Conservation (phyloP, 495 filamentous ascomycete species). For the Podospora tetraspora region DNA sequence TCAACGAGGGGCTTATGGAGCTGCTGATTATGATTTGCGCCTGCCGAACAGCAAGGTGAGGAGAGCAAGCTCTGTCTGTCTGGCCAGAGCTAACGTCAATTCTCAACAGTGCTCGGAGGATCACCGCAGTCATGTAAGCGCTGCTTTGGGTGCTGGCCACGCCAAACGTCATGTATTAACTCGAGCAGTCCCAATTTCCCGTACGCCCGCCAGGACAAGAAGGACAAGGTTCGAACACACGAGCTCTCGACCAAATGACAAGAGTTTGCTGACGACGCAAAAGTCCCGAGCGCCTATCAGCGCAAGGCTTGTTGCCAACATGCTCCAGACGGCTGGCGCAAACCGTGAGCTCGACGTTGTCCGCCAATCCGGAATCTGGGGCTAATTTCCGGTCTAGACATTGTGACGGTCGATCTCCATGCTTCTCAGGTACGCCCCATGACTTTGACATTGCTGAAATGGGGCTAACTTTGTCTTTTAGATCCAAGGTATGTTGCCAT, state of each 20-base stretch:
- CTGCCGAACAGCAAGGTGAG: conserved; percentile 74
- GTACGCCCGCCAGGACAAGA: conserved; percentile 99
- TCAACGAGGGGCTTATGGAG: conserved; percentile 99
- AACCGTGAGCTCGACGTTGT: conserved; percentile 48
- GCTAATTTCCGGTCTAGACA: conserved; percentile 58
- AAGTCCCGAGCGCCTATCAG: conserved; percentile 71
- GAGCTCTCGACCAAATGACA: conserved; percentile 3
- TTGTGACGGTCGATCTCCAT: conserved; percentile 85
- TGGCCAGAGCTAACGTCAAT: conserved; percentile 13
- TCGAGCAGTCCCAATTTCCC: conserved; percentile 92
- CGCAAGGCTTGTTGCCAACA: conserved; percentile 93
- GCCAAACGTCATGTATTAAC: conserved; percentile 60
- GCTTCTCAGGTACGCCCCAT: conserved; percentile 53
- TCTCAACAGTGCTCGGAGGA: conserved; percentile 28
- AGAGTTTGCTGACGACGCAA: neutral
- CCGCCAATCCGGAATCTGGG: conserved; percentile 39
- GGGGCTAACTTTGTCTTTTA: neutral
- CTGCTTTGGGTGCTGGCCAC: neutral
- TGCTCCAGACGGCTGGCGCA: conserved; percentile 91
- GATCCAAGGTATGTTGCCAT: conserved; percentile 20
- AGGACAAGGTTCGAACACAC: conserved; percentile 61
- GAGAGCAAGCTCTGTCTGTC: neutral
- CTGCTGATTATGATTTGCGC: conserved; percentile 98
- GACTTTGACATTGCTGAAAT: neutral
- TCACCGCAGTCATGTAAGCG: conserved; percentile 35